Conservation (phyloP, 768 basidiomycete species). For the Lentinula lateritia region DNA sequence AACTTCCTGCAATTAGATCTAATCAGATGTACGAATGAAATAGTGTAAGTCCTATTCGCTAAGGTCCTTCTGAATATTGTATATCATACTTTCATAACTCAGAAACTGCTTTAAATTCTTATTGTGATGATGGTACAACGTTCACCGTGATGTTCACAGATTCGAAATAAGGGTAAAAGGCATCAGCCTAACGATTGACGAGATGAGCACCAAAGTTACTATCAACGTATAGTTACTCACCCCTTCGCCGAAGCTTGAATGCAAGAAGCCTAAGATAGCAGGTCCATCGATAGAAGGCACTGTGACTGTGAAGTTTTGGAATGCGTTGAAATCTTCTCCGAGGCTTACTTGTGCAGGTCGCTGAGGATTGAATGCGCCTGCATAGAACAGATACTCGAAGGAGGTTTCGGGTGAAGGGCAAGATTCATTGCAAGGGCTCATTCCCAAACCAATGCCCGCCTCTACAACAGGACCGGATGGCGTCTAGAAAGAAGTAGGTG, state of each 20-base stretch:
- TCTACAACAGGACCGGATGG: not conserved
- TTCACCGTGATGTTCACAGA: constrained; percentile 4
- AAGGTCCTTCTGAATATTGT: not conserved
- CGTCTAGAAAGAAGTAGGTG: not conserved
- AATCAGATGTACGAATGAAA: not conserved
- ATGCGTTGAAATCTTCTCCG: not conserved
- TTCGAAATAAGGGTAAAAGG: not conserved
- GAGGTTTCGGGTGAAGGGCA: not conserved
- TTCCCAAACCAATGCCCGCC: not conserved
- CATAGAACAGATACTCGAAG: not conserved
- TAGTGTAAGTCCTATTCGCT: not conserved
- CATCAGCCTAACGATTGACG: not conserved
- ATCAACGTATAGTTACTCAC: not conserved
- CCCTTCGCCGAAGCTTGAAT: constrained; percentile 4
- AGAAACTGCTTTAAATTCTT: not conserved
- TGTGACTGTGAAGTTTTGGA: not conserved
- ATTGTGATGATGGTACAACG: not conserved
- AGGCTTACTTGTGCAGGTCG: not conserved
- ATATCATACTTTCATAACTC: not conserved
- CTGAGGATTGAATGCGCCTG: not conserved
- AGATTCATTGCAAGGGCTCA: not conserved
- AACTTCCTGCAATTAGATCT: not conserved
- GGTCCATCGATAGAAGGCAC: not conserved
- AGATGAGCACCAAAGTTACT: not conserved
- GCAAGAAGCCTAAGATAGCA: constrained; percentile 1